Base-by-base conservation (phyloP, 805 yeast species). In the Yamadazyma sp. region DNA sequence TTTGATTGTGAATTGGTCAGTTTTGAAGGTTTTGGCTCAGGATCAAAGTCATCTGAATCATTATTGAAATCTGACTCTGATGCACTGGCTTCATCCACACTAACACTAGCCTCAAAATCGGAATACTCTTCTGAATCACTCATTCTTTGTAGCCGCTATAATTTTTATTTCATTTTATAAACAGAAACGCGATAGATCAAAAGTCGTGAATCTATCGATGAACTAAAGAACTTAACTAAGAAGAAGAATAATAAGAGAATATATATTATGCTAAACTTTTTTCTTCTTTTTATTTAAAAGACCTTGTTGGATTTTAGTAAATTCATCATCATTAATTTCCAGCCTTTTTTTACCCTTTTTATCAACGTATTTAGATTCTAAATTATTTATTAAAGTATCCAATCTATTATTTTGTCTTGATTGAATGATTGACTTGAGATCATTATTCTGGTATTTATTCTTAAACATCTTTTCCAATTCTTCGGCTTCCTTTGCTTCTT, bases 401-500 rank as follows among this genome's bases (percentile, higher is more conserved):
- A 72, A 58, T 11, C 68, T 58, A 33, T 45, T 61, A 14, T 58
- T 48, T 41, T 73, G 69, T 44, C 71, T 69, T 31, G 67, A 57
- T 42, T 66, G 74, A n/a, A 78, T 78, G 47, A 78, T 48, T 26
- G 67, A 64, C 33, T 59, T 59, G 40, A 76, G 60, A 38, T 73
- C 76, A 36, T 63, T 73, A 31, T 45, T 45, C 33, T 50, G 63
- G 10, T 47, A 70, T 52, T 53, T 58, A 51, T 53, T 57, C 28
- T 62, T 60, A 15, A 65, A 46, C 43, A 60, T 56, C 40, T 61
- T 53, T 43, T 70, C 68, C 43, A 73, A 52, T 42, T 62, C 64
- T 39, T 71, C 76, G 0, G 85, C 86, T 50, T 81, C 80, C 40
- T 69, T 68, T 2, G 87, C 82, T 48, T 83, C 88, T 42, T 73